Evolutionary conservation across 2,329 filamentous ascomycete genomes (phyloP).

Genomic region (Phaeosphaeriaceae sp.): DNA sequence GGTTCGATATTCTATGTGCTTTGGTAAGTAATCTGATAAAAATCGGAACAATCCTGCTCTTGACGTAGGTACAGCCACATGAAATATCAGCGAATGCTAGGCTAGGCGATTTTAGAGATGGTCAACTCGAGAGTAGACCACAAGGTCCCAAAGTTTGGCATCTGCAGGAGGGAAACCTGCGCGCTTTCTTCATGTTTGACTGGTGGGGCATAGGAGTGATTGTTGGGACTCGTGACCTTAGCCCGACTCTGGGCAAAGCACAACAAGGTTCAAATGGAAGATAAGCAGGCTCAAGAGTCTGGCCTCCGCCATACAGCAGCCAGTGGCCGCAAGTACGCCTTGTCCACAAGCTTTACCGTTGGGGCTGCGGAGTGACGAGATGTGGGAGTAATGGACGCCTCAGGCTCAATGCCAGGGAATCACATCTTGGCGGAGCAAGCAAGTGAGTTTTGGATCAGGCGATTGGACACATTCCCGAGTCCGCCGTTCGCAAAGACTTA

Average conservation of each 20-base stretch:
- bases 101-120: background rate
- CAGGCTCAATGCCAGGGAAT: conserved; percentile 12
- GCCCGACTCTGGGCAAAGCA: conserved; percentile 20
- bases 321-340: conserved; percentile 20
- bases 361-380: conserved; percentile 17
- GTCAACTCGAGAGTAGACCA: background rate
- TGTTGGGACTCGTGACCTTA: conserved; percentile 32
- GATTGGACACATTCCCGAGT: conserved; percentile 17
- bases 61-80: too few relatives aligned
- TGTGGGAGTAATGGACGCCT: conserved; percentile 11
- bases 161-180: background rate
- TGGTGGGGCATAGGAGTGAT: conserved; percentile 5
- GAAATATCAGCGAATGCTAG: background rate
- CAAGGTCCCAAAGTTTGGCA: background rate
- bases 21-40: too few relatives aligned
- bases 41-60: too few relatives aligned
- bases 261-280: conserved; percentile 16
- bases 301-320: conserved; percentile 19
- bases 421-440: conserved; percentile 21
- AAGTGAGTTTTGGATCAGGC: conserved; percentile 3
- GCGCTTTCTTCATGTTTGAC: background rate
- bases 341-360: conserved; percentile 35
- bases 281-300: conserved; percentile 29
- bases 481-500: conserved; percentile 12
- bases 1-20: too few relatives aligned